These are phyloP conservation scores for Globisporangium spiculum DNA, from an alignment of 352 stramenopile genomes.

Conservation along the genomic window DNA sequence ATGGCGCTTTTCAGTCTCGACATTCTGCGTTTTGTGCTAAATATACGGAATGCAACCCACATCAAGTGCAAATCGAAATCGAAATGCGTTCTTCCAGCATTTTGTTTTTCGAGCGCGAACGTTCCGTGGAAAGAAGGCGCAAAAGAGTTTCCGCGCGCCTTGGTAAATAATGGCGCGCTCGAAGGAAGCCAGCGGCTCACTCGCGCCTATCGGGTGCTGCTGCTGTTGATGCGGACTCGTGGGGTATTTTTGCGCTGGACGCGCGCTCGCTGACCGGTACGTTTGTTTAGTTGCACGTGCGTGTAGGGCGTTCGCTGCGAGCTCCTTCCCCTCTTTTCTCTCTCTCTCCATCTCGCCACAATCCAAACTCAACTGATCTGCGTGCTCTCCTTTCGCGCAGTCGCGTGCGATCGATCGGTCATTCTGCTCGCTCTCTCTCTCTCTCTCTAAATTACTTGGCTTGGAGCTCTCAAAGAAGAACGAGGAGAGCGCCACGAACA, in stretches of 20 bases:
- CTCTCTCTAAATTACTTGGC: no score
- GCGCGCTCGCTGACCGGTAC: neutral
- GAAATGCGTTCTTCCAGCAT: no score
- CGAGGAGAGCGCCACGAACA: neutral
- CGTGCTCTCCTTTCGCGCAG: neutral
- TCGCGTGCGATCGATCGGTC: neutral
- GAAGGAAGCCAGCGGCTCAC: neutral
- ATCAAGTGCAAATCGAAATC: no score
- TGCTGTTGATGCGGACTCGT: neutral
- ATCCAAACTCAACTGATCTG: neutral
- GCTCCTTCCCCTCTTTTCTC: neutral
- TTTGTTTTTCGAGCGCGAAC: neutral
- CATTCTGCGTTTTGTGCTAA: no score
- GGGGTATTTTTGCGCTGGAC: neutral
- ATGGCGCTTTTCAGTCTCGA: no score
- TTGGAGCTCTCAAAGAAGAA: neutral
- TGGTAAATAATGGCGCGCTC: neutral
- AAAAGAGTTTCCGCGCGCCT: neutral
- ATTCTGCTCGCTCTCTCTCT: neutral
- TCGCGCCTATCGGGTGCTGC: neutral
- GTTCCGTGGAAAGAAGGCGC: slow-evolving; percentile 7
- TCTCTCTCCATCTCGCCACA: neutral
- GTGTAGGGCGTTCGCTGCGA: neutral
- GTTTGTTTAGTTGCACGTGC: neutral
- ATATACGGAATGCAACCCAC: no score